Conservation (phyloP, 2,329 filamentous ascomycete species). For the Cladosporium sp. region DNA sequence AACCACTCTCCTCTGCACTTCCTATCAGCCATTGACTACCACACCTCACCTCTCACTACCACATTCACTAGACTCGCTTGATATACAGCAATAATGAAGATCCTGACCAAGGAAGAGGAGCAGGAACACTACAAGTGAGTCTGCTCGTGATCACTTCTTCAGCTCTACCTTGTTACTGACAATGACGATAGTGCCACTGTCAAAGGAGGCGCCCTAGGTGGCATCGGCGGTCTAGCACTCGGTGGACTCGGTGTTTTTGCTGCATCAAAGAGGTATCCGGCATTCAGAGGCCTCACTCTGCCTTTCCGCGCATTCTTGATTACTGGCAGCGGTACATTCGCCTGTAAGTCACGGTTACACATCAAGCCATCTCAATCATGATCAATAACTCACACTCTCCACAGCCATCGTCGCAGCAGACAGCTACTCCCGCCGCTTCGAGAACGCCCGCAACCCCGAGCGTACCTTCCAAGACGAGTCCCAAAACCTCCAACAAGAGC, state of each 20-base stretch:
- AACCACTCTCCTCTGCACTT: neutral
- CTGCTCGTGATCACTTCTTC: conserved; percentile 5
- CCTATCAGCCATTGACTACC: neutral
- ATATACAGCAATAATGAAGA: conserved; percentile 65
- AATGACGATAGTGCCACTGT: conserved; percentile 59
- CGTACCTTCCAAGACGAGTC: conserved; percentile 62
- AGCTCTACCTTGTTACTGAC: conserved; percentile 12
- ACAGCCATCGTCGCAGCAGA: conserved; percentile 77
- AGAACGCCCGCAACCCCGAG: conserved; percentile 64
- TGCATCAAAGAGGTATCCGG: conserved; percentile 67
- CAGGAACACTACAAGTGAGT: conserved; percentile 70
- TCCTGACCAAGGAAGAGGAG: conserved; percentile 93
- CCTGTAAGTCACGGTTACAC: conserved; percentile 45
- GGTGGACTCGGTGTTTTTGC: conserved; percentile 65
- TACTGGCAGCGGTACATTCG: conserved; percentile 75
- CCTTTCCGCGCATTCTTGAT: conserved; percentile 91
- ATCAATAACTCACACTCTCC: neutral
- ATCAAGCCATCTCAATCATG: neutral
- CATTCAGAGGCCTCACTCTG: conserved; percentile 76
- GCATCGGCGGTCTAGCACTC: conserved; percentile 60
- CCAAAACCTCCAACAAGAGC: conserved; percentile 52
- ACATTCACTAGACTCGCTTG: neutral
- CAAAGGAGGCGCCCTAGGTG: conserved; percentile 73
- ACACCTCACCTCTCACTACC: neutral
- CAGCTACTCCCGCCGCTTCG: conserved; percentile 65